A percentile compares a stretch with the other conserved stretches of the same genome.
These are phyloP conservation scores for Carpinus fangiana DNA, from an alignment of 306 rosid genomes.

Conservation along the genomic window DNA sequence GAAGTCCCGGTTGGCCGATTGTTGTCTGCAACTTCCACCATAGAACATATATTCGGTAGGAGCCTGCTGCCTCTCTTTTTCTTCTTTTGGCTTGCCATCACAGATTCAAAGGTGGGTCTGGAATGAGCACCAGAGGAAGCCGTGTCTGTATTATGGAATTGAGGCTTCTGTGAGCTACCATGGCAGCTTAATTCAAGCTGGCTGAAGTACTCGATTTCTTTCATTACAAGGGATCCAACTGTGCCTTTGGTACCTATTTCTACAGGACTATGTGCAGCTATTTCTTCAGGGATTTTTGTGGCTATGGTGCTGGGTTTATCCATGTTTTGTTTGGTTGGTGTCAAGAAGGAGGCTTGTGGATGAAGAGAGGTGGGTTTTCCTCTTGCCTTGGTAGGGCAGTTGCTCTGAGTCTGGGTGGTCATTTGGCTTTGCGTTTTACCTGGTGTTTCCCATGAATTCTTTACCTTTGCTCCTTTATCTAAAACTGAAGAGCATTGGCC, in stretches of 20 bases:
- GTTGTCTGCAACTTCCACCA: conserved; percentile 60
- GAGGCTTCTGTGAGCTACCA: conserved; percentile 37
- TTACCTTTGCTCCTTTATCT: conserved; percentile 41
- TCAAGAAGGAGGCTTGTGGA: conserved; percentile 41
- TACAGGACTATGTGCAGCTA: conserved; percentile 38
- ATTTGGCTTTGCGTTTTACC: conserved; percentile 35
- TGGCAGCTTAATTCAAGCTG: conserved; percentile 38
- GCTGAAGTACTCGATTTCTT: conserved; percentile 65
- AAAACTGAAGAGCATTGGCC: conserved; percentile 28
- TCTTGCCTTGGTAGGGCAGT: conserved; percentile 36
- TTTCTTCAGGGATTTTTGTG: conserved; percentile 37
- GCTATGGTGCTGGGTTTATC: conserved; percentile 33
- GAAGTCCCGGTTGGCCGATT: conserved; percentile 47
- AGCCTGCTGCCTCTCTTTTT: conserved; percentile 53
- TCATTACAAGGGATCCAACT: conserved; percentile 62
- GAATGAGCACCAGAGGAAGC: conserved; percentile 45
- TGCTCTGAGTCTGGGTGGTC: conserved; percentile 38
- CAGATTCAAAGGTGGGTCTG: conserved; percentile 37
- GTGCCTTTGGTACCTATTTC: conserved; percentile 71
- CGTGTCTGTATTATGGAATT: conserved; percentile 28
- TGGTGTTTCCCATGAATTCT: conserved; percentile 39
- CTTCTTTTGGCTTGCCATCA: conserved; percentile 46
- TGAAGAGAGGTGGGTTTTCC: conserved; percentile 39
- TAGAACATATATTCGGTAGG: conserved; percentile 65
- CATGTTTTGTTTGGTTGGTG: conserved; percentile 44